Evolutionary conservation across 2,329 filamentous ascomycete species (phyloP), one percentile per base, ranked within the genome.

Genomic region (Sporothrix schenckii): DNA sequence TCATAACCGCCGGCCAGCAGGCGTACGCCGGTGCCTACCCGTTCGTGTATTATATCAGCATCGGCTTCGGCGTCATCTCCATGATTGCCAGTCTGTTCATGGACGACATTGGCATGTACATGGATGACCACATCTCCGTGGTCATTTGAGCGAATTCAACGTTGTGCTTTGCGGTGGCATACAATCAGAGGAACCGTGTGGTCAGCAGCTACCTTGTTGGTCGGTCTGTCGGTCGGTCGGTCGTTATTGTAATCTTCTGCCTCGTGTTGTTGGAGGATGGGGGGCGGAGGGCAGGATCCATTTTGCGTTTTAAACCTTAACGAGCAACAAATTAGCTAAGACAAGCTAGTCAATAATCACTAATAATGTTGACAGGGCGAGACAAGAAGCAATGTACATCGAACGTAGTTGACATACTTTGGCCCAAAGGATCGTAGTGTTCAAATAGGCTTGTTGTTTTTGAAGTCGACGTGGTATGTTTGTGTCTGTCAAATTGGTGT

Each of bases 21-120:
- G 86, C 87, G 0, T 90, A 84, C 76, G 82, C 87, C 0, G 80
- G 85, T 65, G 84, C 83, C 11, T 91, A 90, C 73, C 84, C 84
- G 61, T 89, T 82, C 75, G 87, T 89, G 3, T 91, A 89, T 75
- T 86, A 87, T 76, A 81, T 82, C 34, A 88, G 86, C 76, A 88
- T 90, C 76, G 71, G 84, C 0, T 90, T 90, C 76, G 88, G 88
- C 0, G 81, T 73, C 0, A 76, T 88, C 0, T 83, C 84, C 5
- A 86, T 89, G 63, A 66, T 89, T n/a, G 82, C 87, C 0, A 83
- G 85, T 69, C 80, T 84, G 70, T 87, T 89, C 73, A 77, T 90
- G 76, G 86, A 85, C 1, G 84, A 89, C 74, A 88, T 90, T 69
- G 81, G 79, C 50, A 78, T 83, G 76, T 87, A 86, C 73, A 86